Evolutionary conservation across 176 grass and related monocot genomes (phyloP).

Genomic region (Lolium perenne): DNA sequence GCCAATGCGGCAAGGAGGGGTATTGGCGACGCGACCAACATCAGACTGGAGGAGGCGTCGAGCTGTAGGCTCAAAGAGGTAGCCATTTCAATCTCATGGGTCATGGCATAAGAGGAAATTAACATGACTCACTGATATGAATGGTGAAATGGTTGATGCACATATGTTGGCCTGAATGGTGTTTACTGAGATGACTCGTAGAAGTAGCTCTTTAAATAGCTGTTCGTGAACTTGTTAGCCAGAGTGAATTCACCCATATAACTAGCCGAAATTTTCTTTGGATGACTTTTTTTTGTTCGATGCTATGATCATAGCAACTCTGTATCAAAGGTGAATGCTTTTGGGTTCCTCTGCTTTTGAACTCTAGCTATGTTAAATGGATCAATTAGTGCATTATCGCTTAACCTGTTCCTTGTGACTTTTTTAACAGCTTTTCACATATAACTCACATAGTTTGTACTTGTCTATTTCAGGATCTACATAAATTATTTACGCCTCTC

Average conservation of each 20-base stretch:
- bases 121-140: background rate
- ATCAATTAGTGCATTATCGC: background rate
- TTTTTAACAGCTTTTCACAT: background rate
- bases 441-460: background rate
- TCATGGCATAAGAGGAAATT: background rate
- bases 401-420: background rate
- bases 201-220: background rate
- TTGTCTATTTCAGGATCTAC: slow-evolving; percentile 59
- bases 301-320: background rate
- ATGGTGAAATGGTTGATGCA: background rate
- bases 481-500: slow-evolving; percentile 59
- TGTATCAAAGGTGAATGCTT: background rate
- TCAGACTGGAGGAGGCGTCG: background rate
- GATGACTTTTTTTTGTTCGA: background rate
- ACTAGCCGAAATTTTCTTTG: background rate
- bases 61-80: background rate
- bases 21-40: slow-evolving; percentile 12
- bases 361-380: background rate
- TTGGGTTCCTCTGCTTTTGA: background rate
- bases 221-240: background rate
- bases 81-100: slow-evolving; percentile 19
- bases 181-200: background rate
- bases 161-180: background rate
- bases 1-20: background rate
- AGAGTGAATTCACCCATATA: background rate